Conservation (phyloP, 208 protist species). For the Entamoeba invadens region DNA sequence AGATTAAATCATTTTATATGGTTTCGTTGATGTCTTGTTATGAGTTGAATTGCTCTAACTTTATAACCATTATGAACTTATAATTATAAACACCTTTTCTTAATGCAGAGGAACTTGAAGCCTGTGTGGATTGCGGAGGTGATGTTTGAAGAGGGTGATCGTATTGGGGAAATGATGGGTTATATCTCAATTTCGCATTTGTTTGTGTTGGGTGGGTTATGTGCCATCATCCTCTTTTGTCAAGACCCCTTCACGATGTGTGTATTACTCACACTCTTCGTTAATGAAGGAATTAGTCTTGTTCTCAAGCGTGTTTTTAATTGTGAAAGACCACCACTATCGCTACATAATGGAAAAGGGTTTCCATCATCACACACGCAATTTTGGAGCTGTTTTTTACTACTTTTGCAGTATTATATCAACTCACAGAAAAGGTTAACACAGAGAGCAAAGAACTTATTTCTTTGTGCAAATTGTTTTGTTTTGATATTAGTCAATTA, state of each 20-base stretch:
- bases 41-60: too few species aligned
- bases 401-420: background rate
- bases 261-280: background rate
- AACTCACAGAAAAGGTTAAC: background rate
- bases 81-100: too few species aligned
- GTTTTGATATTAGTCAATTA: background rate
- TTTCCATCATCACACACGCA: background rate
- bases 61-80: too few species aligned
- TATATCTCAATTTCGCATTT: background rate
- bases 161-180: background rate
- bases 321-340: background rate
- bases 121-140: background rate
- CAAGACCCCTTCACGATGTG: background rate
- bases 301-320: background rate
- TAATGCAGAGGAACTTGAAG: background rate
- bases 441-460: background rate
- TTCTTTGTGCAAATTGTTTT: background rate
- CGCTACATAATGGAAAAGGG: background rate
- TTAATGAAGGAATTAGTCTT: background rate
- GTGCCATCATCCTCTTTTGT: background rate
- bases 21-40: too few species aligned
- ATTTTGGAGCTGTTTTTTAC: background rate
- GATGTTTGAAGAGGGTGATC: background rate
- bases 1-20: too few species aligned
- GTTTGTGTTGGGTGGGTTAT: background rate